Evolutionary conservation across 371 early-diverging fungal species (phyloP), one percentile per base, ranked within the genome.

Genomic region (Nematocida parisii): DNA sequence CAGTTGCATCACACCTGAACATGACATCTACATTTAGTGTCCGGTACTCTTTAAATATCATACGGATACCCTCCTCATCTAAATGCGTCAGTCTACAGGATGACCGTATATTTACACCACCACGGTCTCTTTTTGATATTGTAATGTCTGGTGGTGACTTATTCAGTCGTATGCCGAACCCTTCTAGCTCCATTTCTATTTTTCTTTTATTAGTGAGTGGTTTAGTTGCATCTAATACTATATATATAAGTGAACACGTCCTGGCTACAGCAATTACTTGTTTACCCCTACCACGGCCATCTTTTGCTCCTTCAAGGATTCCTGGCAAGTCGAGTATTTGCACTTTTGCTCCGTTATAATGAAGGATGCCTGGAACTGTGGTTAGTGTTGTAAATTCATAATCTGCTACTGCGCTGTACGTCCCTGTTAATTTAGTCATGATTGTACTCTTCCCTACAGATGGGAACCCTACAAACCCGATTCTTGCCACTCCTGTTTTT

Each of bases 301-400:
- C 95, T 82, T 95, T 92, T 68, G 99, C 99, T 72, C 98, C 99
- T 87, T 97, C 97, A 82, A 99, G 95, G 89, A 99, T 96, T 72
- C 96, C 96, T 5, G 96, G 96, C 47, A 91, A 75, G 88, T 91
- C 91, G 0, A 91, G 86, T 46, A 91, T 89, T 89, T 99, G 98
- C 74, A 99, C 95, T 66, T 91, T 91, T 9, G 98, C 97, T 52
- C 97, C 98, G 70, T 96, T 92, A 88, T 97, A 93, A 67, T 93
- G 90, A 82, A 98, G 93, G 85, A 95, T 93, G 61, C 99, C 98
- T 5, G 98, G 96, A 61, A 86, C 84, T 24, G 86, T 82, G 4
- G 95, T 95, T 84, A 98, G 89, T 0, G 98, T 99, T 5, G 99
- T 99, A 88, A 99, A 98, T 87, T 98, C 98, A 83, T 97, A 96